phyloP scores from a whole-genome alignment of 2,329 filamentous ascomycete species.

The Fusarium equiseti region DNA sequence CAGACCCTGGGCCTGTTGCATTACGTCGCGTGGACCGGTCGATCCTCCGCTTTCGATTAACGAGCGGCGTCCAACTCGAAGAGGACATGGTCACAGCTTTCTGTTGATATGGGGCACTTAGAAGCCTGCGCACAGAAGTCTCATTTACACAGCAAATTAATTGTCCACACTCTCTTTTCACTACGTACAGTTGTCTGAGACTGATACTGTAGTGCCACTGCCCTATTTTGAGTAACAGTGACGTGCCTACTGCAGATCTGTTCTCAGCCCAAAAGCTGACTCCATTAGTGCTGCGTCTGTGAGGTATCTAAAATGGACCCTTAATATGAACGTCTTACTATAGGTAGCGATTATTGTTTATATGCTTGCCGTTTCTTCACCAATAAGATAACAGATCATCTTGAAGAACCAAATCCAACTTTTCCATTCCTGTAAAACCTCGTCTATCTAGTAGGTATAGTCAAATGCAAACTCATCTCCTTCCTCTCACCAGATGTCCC shows the following conservation, averaged over 20 bases:
- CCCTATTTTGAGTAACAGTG: constrained; percentile 21
- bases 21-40: constrained; percentile 31
- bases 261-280: constrained; percentile 15
- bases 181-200: constrained; percentile 21
- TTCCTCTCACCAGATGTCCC: constrained; percentile 16
- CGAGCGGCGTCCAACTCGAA: constrained; percentile 15
- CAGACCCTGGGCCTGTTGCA: constrained; percentile 10
- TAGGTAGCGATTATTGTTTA: neutral
- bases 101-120: constrained; percentile 5
- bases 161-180: neutral
- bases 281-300: neutral
- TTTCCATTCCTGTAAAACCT: constrained; percentile 38
- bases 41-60: constrained; percentile 45
- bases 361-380: constrained; percentile 21
- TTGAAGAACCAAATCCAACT: constrained; percentile 34
- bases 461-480: constrained; percentile 9
- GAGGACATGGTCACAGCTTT: constrained; percentile 33
- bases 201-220: constrained; percentile 18
- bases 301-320: constrained; percentile 11
- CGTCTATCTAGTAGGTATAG: constrained; percentile 27
- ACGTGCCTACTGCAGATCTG: constrained; percentile 13
- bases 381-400: constrained; percentile 25
- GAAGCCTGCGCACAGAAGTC: constrained; percentile 31
- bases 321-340: constrained; percentile 5
- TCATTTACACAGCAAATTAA: constrained; percentile 35